Percentiles rank a stretch among this genome's conserved stretches.
These are phyloP conservation scores for Mortierella sp. DNA, from an alignment of 371 early-diverging fungal genomes.

Conservation along the genomic window DNA sequence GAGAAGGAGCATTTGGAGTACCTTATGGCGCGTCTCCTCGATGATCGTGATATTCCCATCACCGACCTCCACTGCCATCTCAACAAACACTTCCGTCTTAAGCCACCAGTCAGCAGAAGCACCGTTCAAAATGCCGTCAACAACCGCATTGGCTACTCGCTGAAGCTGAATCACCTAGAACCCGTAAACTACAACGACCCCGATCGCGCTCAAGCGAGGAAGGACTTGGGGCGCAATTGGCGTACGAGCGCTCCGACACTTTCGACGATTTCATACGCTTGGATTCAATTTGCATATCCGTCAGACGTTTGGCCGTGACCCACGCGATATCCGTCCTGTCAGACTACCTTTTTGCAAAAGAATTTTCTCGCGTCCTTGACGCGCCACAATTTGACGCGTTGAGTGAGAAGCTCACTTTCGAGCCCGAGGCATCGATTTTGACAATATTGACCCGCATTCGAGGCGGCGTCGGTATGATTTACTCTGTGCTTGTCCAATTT, in stretches of 20 bases:
- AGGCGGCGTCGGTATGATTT: not conserved
- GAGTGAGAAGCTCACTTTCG: too few species aligned
- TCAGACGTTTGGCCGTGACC: not conserved
- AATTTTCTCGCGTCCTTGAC: too few species aligned
- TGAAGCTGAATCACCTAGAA: not conserved
- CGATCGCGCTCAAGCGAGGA: not conserved
- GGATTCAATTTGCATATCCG: not conserved
- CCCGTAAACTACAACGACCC: not conserved
- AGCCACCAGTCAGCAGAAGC: not conserved
- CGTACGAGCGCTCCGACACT: not conserved
- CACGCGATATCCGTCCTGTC: not conserved
- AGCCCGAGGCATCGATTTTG: not conserved
- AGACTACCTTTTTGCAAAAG: too few species aligned
- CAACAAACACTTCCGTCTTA: not conserved
- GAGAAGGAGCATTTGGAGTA: not conserved
- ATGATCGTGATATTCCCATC: not conserved
- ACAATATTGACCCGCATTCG: not conserved
- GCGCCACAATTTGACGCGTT: too few species aligned
- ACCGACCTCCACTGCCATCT: not conserved
- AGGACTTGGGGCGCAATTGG: not conserved
- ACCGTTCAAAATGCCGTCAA: not conserved
- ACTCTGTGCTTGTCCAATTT: not conserved
- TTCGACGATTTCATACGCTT: not conserved
- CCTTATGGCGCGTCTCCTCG: not conserved
- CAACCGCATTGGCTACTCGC: not conserved